These are phyloP conservation scores for Trichoderma breve DNA, from an alignment of 2,329 filamentous ascomycete species.

Conservation along the genomic window DNA sequence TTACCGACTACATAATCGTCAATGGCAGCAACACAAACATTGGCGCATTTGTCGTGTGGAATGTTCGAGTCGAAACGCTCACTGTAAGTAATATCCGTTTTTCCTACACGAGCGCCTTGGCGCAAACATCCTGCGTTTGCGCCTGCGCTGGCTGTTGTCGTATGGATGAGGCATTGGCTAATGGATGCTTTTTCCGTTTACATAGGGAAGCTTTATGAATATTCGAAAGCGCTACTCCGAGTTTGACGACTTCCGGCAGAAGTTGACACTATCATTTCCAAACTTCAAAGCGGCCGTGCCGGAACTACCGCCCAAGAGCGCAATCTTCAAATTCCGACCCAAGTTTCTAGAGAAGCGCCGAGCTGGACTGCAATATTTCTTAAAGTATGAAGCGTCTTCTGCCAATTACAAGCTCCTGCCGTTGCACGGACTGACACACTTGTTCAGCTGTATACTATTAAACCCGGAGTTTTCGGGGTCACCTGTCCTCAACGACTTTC, in stretches of 20 bases:
- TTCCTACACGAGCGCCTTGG: neutral
- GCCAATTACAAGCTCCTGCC: neutral
- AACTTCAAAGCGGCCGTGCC: constrained; percentile 82
- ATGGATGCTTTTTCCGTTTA: neutral
- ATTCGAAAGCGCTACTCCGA: constrained; percentile 82
- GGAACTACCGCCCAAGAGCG: constrained; percentile 84
- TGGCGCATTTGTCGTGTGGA: constrained; percentile 96
- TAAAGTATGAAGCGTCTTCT: constrained; percentile 66
- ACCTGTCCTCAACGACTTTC: constrained; percentile 86
- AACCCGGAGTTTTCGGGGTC: constrained; percentile 93
- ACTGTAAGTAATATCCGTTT: constrained; percentile 54
- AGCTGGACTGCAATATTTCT: constrained; percentile 82
- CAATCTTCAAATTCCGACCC: constrained; percentile 81
- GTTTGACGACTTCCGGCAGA: constrained; percentile 77
- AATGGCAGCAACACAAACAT: constrained; percentile 56
- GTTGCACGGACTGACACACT: neutral
- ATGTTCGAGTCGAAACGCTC: constrained; percentile 81
- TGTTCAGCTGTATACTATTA: constrained; percentile 73
- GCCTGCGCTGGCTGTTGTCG: neutral
- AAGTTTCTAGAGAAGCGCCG: constrained; percentile 83
- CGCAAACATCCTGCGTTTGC: neutral
- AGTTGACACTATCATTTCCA: constrained; percentile 77
- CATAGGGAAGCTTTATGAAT: constrained; percentile 58
- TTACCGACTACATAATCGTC: constrained; percentile 56
- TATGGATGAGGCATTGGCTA: neutral